Percentiles rank a stretch among this genome's conserved stretches.
These are phyloP conservation scores for Bassia scoparia DNA, from an alignment of 148 eudicot genomes.

Conservation along the genomic window DNA sequence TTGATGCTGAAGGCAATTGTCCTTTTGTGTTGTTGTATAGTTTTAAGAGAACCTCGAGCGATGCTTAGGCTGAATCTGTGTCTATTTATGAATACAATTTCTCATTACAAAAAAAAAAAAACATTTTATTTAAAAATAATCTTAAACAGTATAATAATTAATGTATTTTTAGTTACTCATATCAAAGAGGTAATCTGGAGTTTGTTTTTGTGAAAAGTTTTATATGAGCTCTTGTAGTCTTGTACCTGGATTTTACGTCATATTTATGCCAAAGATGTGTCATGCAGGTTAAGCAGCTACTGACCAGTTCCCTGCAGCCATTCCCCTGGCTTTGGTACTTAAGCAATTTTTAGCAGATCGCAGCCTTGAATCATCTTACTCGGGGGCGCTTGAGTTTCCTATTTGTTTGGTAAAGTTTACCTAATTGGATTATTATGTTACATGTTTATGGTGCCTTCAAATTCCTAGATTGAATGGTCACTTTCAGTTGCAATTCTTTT, in stretches of 20 bases:
- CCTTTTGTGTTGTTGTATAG: neutral
- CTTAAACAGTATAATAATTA: too few species aligned
- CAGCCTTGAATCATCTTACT: slow-evolving; percentile 90
- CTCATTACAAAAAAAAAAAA: too few species aligned
- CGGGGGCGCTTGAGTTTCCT: slow-evolving; percentile 98
- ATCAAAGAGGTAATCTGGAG: neutral
- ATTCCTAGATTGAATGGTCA: neutral
- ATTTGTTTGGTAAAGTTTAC: slow-evolving; percentile 69
- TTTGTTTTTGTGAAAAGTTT: neutral
- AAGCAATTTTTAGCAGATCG: slow-evolving; percentile 97
- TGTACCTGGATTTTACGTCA: neutral
- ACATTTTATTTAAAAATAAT: too few species aligned
- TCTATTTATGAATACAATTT: too few species aligned
- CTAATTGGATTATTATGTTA: neutral
- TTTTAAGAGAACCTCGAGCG: too few species aligned
- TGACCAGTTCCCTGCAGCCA: slow-evolving; percentile 88
- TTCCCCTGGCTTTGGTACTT: slow-evolving; percentile 87
- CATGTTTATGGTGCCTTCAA: neutral
- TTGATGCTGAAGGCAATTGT: slow-evolving; percentile 7
- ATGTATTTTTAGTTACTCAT: neutral
- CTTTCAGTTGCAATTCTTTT: too few species aligned
- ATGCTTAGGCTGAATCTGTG: too few species aligned
- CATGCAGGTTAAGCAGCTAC: slow-evolving; percentile 76
- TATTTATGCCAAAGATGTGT: slow-evolving; percentile 9
- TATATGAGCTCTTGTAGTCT: neutral